These are phyloP conservation scores for Lomentospora prolificans DNA, from an alignment of 2,329 filamentous ascomycete genomes.

Conservation along the genomic window DNA sequence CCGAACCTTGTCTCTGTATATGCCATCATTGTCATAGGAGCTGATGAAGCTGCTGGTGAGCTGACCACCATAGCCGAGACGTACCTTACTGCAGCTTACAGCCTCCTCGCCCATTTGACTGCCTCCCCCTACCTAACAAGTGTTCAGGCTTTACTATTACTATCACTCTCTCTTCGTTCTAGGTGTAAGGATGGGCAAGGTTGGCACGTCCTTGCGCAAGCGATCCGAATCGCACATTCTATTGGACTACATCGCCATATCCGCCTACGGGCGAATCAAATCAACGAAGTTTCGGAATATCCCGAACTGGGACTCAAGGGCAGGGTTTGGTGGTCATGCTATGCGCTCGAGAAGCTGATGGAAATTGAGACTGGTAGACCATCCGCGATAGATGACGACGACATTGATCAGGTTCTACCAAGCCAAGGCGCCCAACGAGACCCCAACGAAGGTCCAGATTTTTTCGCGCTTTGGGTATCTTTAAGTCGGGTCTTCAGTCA, in stretches of 20 bases:
- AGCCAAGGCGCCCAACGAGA: background rate
- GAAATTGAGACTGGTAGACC: background rate
- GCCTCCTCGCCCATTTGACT: slow-evolving; percentile 14
- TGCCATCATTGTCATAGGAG: slow-evolving; percentile 14
- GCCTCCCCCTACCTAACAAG: slow-evolving; percentile 13
- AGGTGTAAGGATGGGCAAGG: slow-evolving; percentile 15
- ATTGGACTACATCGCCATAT: background rate
- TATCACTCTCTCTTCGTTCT: slow-evolving; percentile 13
- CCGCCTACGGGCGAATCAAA: background rate
- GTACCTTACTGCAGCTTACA: slow-evolving; percentile 13
- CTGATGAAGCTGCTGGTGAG: slow-evolving; percentile 11
- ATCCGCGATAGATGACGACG: background rate
- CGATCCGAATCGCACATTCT: background rate
- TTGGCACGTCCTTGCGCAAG: slow-evolving; percentile 14
- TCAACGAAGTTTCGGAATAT: background rate
- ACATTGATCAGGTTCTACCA: background rate
- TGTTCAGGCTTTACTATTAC: slow-evolving; percentile 15
- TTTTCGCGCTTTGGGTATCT: background rate
- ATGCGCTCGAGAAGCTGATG: background rate
- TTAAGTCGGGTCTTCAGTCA: background rate
- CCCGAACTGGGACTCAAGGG: background rate
- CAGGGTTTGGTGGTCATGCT: slow-evolving; percentile 2
- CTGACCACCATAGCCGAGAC: slow-evolving; percentile 9
- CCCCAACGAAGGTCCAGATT: background rate
- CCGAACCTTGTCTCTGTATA: slow-evolving; percentile 12